phyloP scores from a whole-genome alignment of 148 eudicot genomes.

The Rhododendron williamsianum region DNA sequence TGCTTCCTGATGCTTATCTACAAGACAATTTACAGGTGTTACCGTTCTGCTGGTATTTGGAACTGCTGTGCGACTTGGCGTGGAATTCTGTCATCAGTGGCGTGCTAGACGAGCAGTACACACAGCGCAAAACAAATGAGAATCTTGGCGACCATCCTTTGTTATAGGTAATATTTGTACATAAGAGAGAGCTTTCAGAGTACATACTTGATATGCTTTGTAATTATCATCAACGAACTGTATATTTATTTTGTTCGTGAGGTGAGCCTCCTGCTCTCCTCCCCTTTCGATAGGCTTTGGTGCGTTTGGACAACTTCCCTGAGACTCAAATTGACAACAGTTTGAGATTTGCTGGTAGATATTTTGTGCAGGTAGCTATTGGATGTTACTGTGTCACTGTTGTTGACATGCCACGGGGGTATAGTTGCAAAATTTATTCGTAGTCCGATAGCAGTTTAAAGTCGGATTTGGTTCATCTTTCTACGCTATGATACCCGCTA shows the following conservation, averaged over 20 bases:
- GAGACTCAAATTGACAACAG: background rate
- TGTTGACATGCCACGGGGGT: too few species aligned
- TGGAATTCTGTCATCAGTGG: slow-evolving; percentile 33
- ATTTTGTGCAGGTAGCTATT: background rate
- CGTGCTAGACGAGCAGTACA: slow-evolving; percentile 22
- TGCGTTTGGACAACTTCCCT: background rate
- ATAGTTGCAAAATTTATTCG: too few species aligned
- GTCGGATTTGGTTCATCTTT: background rate
- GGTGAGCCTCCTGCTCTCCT: background rate
- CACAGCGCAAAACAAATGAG: slow-evolving; percentile 19
- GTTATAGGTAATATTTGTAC: slow-evolving; percentile 18
- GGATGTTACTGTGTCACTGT: background rate
- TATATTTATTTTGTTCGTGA: background rate
- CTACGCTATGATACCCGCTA: background rate
- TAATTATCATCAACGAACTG: background rate
- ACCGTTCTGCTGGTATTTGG: slow-evolving; percentile 27
- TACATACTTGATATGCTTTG: background rate
- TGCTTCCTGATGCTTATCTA: background rate
- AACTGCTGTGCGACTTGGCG: slow-evolving; percentile 29
- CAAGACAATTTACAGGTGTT: slow-evolving; percentile 17
- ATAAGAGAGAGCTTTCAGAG: background rate
- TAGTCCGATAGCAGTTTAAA: too few species aligned
- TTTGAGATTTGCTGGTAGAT: background rate
- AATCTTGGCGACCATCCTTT: slow-evolving; percentile 20
- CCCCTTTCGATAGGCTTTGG: background rate